phyloP scores from a whole-genome alignment of 495 filamentous ascomycete genomes.

The Rostrohypoxylon terebratum region DNA sequence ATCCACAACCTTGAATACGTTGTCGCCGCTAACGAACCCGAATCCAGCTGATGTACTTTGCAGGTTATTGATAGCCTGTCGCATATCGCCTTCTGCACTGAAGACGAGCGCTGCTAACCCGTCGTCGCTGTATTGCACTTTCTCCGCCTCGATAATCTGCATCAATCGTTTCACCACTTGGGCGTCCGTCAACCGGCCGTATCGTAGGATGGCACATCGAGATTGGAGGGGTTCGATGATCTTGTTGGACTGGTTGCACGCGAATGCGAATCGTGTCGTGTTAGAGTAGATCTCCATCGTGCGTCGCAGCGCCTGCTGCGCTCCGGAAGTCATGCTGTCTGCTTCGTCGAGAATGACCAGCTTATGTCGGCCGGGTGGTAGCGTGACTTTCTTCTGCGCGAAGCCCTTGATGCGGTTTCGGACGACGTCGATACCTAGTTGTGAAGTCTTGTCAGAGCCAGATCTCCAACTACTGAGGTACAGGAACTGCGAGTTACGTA shows the following conservation, averaged over 20 bases:
- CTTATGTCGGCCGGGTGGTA: constrained; percentile 92
- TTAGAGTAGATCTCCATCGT: constrained; percentile 99
- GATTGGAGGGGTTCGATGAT: constrained; percentile 99
- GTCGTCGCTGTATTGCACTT: constrained; percentile 89
- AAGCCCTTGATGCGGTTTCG: constrained; percentile 99
- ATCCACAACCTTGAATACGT: constrained; percentile 98
- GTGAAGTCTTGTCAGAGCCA: constrained; percentile 18
- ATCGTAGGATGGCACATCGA: constrained; percentile 95
- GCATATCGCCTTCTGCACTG: constrained; percentile 98
- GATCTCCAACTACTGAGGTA: no score
- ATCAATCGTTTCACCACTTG: constrained; percentile 90
- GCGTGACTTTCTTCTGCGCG: constrained; percentile 98
- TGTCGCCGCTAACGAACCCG: constrained; percentile 95
- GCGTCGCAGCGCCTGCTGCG: constrained; percentile 92
- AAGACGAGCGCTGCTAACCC: constrained; percentile 96
- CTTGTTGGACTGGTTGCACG: constrained; percentile 98
- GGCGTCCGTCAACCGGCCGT: constrained; percentile 88
- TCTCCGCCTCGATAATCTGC: constrained; percentile 91
- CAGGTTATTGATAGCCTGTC: constrained; percentile 98
- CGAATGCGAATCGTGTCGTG: constrained; percentile 97
- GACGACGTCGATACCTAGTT: constrained; percentile 90
- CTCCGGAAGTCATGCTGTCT: constrained; percentile 96
- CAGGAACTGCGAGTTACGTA: constrained; percentile 34
- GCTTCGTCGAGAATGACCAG: constrained; percentile 98
- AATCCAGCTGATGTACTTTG: constrained; percentile 96